Conservation (phyloP, 2,329 filamentous ascomycete species). For the Diaporthe capsici region DNA sequence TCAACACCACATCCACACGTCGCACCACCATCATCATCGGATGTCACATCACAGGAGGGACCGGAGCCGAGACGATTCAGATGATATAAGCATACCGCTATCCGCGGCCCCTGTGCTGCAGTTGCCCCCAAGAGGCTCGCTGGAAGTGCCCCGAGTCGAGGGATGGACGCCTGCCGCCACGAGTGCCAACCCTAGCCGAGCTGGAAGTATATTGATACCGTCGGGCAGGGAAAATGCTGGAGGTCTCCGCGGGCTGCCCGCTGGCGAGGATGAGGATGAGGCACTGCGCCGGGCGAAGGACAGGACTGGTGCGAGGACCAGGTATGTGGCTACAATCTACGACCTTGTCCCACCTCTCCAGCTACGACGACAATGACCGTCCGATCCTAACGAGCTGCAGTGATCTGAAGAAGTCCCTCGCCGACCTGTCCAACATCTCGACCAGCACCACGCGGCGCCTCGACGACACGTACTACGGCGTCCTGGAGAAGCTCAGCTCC, state of each 20-base stretch:
- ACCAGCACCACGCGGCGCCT: conserved; percentile 74
- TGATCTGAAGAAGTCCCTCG: conserved; percentile 65
- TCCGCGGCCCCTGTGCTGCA: conserved; percentile 46
- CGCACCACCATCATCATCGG: conserved; percentile 47
- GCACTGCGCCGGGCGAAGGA: conserved; percentile 59
- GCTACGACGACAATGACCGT: conserved; percentile 33
- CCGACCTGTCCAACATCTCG: conserved; percentile 71
- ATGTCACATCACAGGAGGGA: conserved; percentile 53
- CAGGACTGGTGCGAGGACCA: conserved; percentile 55
- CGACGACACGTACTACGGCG: conserved; percentile 81
- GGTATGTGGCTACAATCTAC: conserved; percentile 52
- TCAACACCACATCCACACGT: conserved; percentile 53
- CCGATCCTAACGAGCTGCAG: conserved; percentile 50
- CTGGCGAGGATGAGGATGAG: conserved; percentile 53
- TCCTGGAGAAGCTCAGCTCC: conserved; percentile 76
- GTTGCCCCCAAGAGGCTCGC: conserved; percentile 52
- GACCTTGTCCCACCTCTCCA: not conserved
- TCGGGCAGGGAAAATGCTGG: conserved; percentile 44
- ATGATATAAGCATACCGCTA: conserved; percentile 48
- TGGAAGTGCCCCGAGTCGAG: conserved; percentile 62
- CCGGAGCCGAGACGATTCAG: conserved; percentile 50
- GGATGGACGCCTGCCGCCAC: conserved; percentile 57
- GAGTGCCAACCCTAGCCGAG: conserved; percentile 60
- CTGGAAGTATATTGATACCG: conserved; percentile 56
- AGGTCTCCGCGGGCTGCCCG: conserved; percentile 31